phyloP scores from a whole-genome alignment of 805 yeast species.

The Nakazawaea populi region DNA sequence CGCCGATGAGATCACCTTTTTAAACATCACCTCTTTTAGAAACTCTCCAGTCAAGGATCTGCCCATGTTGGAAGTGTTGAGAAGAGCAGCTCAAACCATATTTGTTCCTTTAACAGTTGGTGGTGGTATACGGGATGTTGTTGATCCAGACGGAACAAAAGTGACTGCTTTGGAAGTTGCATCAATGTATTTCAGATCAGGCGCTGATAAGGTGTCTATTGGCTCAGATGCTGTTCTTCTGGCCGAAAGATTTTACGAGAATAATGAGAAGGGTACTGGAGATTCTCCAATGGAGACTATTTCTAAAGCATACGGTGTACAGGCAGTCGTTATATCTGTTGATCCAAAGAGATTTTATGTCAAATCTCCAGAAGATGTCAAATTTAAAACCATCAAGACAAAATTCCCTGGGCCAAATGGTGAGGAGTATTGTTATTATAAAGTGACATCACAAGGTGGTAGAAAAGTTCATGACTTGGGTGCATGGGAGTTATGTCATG shows the following conservation, averaged over 20 bases:
- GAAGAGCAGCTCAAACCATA: conserved; percentile 76
- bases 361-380: conserved; percentile 48
- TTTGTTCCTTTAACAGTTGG: conserved; percentile 98
- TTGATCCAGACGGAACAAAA: conserved; percentile 75
- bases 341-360: conserved; percentile 91
- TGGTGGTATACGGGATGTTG: conserved; percentile 91
- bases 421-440: conserved; percentile 86
- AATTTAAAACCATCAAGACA: conserved; percentile 62
- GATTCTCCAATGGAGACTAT: conserved; percentile 89
- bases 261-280: conserved; percentile 58
- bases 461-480: conserved; percentile 85
- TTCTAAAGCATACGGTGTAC: conserved; percentile 87
- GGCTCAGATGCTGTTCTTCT: conserved; percentile 97
- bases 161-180: conserved; percentile 91
- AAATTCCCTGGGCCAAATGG: conserved; percentile 77
- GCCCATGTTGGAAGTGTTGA: conserved; percentile 91
- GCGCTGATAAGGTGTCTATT: conserved; percentile 96
- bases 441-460: conserved; percentile 96
- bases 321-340: conserved; percentile 97
- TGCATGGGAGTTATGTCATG: conserved; percentile 81
- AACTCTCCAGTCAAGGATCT: conserved; percentile 89
- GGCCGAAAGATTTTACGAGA: conserved; percentile 73
- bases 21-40: conserved; percentile 93
- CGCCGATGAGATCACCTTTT: conserved; percentile 93
- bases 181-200: conserved; percentile 84